Conservation (phyloP, 2,329 filamentous ascomycete genomes). For the Alternaria panax region DNA sequence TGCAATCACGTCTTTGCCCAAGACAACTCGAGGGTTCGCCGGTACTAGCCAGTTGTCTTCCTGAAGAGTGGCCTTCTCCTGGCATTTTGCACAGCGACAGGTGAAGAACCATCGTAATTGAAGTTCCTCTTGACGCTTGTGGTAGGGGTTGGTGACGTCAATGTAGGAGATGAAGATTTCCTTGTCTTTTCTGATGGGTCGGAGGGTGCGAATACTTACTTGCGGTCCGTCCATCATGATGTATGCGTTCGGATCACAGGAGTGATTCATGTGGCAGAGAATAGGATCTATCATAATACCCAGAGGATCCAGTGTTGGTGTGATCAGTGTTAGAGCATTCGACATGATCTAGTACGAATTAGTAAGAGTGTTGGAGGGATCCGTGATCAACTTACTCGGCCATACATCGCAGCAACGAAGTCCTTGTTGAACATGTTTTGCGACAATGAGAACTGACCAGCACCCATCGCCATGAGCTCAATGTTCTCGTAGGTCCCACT, state of each 20-base stretch:
- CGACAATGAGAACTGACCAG: conserved; percentile 60
- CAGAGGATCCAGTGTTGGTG: conserved; percentile 63
- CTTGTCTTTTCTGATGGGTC: conserved; percentile 60
- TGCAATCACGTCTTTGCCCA: conserved; percentile 5
- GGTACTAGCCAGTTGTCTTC: conserved; percentile 55
- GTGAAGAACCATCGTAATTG: conserved; percentile 64
- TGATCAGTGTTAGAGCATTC: conserved; percentile 66
- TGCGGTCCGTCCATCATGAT: conserved; percentile 64
- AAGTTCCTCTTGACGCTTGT: conserved; percentile 62
- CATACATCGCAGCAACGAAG: conserved; percentile 54
- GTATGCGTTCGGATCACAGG: conserved; percentile 66
- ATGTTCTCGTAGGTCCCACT: conserved; percentile 56
- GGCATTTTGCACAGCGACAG: conserved; percentile 64
- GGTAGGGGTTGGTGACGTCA: conserved; percentile 62
- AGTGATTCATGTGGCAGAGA: conserved; percentile 66
- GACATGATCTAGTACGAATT: conserved; percentile 54
- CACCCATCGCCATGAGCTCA: conserved; percentile 61
- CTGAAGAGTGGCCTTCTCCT: conserved; percentile 39
- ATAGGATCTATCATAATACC: conserved; percentile 66
- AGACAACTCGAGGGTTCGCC: conserved; percentile 28
- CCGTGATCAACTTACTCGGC: conserved; percentile 46
- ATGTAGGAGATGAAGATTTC: conserved; percentile 70
- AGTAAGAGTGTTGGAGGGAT: conserved; percentile 22
- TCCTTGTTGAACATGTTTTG: conserved; percentile 52
- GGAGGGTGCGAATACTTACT: conserved; percentile 60